Evolutionary conservation across 495 filamentous ascomycete species (phyloP).

Genomic region (Cryomyces minteri): DNA sequence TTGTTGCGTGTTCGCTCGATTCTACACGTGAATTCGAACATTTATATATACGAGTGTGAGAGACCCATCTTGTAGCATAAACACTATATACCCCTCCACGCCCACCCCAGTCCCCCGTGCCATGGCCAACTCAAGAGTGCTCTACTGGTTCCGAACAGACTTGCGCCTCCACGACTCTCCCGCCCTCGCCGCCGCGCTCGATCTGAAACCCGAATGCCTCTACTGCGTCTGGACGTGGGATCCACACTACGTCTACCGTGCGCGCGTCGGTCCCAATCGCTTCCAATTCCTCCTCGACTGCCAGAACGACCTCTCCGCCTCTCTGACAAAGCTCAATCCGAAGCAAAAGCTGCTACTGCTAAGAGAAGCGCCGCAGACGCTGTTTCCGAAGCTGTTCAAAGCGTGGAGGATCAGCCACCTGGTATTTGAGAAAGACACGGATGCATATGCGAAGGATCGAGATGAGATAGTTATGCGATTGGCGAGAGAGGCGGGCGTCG

Average conservation of each 20-base stretch:
- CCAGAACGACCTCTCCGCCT: slow-evolving; percentile 40
- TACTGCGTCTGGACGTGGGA: slow-evolving; percentile 58
- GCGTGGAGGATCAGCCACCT: slow-evolving; percentile 49
- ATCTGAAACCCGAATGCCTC: slow-evolving; percentile 38
- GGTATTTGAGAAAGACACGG: slow-evolving; percentile 58
- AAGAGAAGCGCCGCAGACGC: slow-evolving; percentile 45
- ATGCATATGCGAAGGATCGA: slow-evolving; percentile 42
- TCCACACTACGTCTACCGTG: slow-evolving; percentile 52
- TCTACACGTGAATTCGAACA: too few relatives aligned
- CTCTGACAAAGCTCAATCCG: slow-evolving; percentile 39
- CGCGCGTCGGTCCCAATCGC: slow-evolving; percentile 43
- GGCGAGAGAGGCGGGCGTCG: slow-evolving; percentile 41
- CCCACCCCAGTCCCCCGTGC: background rate
- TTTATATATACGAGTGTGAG: too few relatives aligned
- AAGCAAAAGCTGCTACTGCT: slow-evolving; percentile 49
- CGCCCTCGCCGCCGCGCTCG: slow-evolving; percentile 42
- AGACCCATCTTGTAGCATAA: too few relatives aligned
- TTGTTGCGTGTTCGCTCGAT: too few relatives aligned
- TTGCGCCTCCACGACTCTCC: slow-evolving; percentile 55
- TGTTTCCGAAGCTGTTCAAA: slow-evolving; percentile 48
- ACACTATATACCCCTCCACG: too few relatives aligned
- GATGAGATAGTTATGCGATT: slow-evolving; percentile 33
- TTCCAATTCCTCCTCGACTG: slow-evolving; percentile 53
- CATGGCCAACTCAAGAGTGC: slow-evolving; percentile 28
- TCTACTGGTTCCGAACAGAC: slow-evolving; percentile 65